These are phyloP conservation scores for Trifolium dubium DNA, from an alignment of 306 rosid genomes.

Conservation along the genomic window DNA sequence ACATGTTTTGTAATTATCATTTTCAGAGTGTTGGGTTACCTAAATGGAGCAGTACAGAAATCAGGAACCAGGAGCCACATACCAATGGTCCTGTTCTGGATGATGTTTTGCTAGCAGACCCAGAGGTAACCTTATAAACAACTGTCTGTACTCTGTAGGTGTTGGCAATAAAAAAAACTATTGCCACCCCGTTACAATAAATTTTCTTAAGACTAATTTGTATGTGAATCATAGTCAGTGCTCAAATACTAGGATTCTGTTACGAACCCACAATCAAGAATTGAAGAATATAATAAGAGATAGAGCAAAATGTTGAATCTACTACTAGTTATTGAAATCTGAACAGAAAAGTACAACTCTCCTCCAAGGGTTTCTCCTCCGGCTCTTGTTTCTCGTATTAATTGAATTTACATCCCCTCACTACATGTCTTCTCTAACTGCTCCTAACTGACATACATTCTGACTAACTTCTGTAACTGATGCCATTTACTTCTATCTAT, in stretches of 20 bases:
- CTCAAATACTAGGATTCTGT: slow-evolving; percentile 9
- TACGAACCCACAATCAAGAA: slow-evolving; percentile 3
- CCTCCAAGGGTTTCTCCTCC: too few relatives aligned
- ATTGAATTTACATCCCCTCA: too few relatives aligned
- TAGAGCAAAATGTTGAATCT: not conserved
- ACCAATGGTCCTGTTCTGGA: slow-evolving; percentile 93
- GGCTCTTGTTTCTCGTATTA: too few relatives aligned
- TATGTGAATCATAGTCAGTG: slow-evolving; percentile 32
- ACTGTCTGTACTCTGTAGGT: not conserved
- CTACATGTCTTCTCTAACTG: too few relatives aligned
- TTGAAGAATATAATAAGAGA: slow-evolving; percentile 17
- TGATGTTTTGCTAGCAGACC: slow-evolving; percentile 82
- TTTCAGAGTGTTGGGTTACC: slow-evolving; percentile 82
- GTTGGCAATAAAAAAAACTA: slow-evolving; percentile 24
- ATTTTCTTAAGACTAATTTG: slow-evolving; percentile 26
- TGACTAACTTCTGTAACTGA: too few relatives aligned
- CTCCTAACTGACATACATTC: too few relatives aligned
- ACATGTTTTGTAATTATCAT: slow-evolving; percentile 36
- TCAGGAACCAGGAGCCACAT: slow-evolving; percentile 88
- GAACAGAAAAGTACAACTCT: too few relatives aligned
- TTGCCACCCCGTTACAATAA: slow-evolving; percentile 1
- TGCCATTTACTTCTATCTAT: too few relatives aligned
- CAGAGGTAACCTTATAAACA: slow-evolving; percentile 65
- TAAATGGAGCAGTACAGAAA: slow-evolving; percentile 88
- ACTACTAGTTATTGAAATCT: too few relatives aligned